Base-by-base conservation (phyloP, 225 moss, liverwort and hornwort genomes). In the Physcomitrium patens region DNA sequence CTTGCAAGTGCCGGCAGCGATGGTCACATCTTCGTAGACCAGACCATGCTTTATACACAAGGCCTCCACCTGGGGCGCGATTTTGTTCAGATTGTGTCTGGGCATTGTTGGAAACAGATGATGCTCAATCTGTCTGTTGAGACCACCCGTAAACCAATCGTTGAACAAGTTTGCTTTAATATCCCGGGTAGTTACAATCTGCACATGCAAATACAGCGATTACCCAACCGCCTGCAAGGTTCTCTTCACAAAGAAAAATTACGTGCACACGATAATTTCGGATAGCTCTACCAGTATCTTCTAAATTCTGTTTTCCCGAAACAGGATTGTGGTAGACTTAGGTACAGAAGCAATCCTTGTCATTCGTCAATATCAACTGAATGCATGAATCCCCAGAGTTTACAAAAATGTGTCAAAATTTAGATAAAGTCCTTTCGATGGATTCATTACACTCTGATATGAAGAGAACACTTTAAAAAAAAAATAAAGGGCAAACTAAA, bases 141-240 rank as follows among this genome's bases (percentile, higher is more conserved):
- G 86, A 59, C 99, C 95, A 66, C 99, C 97, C 0, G 99, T 99
- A 53, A 99, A 99, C 99, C 95, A 99, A 67, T 99, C 95, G 46
- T 95, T 99, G 80, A 99, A 99, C 78, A 84, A 59, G 67, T 80
- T 87, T 5, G 89, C 93, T 63, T 91, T 76, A 2, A 99, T 92
- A 73, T 99, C 89, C 27, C 95, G 82, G 10, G 99, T 99, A 51
- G 99, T 73, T 43, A 75, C 71, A 17, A 95, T 82, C 90, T 90
- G 83, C 80, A 72, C 48, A 63, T 22, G 31, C 28, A n/a, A 60
- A 12, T 9, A 52, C 7, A 56, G 12, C 27, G 10, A 4, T 77
- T 9, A 65, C 12, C 17, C 5, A 9, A 46, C 10, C 10, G 11
- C n/a, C 17, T 71, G 2, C 55, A 26, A 70, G 3, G 14, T 16